A percentile compares a stretch with the other conserved stretches of the same genome.
These are phyloP conservation scores for Lodderomyces pseudojiufengensis DNA, from an alignment of 1,139 yeast genomes.

Conservation along the genomic window DNA sequence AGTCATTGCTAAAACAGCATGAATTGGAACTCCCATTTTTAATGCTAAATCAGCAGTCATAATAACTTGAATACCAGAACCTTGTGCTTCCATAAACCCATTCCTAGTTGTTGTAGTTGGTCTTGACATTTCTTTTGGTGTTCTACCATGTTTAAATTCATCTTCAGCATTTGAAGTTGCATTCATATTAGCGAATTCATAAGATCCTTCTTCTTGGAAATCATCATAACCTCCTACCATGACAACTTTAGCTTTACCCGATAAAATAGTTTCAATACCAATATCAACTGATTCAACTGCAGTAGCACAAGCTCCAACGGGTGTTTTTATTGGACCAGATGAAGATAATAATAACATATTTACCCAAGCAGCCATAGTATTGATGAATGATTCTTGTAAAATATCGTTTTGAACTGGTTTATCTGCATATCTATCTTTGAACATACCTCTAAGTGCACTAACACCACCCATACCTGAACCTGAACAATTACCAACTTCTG, in stretches of 20 bases:
- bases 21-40: conserved; percentile 98
- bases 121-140: conserved; percentile 98
- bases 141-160: conserved; percentile 93
- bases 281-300: conserved; percentile 95
- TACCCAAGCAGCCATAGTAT: conserved; percentile 99
- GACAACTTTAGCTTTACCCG: conserved; percentile 94
- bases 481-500: conserved; percentile 98
- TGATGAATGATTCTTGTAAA: conserved; percentile 95
- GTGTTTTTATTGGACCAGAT: conserved; percentile 99
- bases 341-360: conserved; percentile 95
- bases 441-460: conserved; percentile 94
- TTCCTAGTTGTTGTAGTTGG: conserved; percentile 94
- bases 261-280: conserved; percentile 88
- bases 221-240: conserved; percentile 99
- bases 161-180: conserved; percentile 89
- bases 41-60: conserved; percentile 94
- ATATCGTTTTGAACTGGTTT: conserved; percentile 95
- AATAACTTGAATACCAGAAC: conserved; percentile 96
- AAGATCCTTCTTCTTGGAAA: conserved; percentile 98
- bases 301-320: conserved; percentile 99
- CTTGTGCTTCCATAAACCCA: conserved; percentile 99
- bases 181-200: conserved; percentile 97
- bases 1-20: conserved; percentile 89
- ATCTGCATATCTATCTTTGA: conserved; percentile 88
- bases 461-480: conserved; percentile 99